Percentiles rank a stretch among this genome's conserved stretches.
phyloP scores from a whole-genome alignment of 768 basidiomycete genomes.

The Termitomyces sp. region DNA sequence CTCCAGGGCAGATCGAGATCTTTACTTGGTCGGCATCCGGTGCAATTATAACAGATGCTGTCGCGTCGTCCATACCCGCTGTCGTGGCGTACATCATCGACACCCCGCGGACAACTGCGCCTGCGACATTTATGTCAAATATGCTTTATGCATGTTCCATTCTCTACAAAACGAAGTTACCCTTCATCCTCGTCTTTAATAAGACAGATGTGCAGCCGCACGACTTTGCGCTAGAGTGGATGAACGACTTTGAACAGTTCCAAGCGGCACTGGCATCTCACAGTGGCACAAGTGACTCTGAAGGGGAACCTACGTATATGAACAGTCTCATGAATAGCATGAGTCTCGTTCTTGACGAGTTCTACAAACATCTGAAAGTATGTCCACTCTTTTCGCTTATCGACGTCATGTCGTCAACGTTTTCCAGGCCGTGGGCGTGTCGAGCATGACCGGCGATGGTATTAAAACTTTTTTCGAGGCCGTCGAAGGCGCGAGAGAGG shows the following conservation, averaged over 20 bases:
- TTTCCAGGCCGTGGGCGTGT: slow-evolving; percentile 87
- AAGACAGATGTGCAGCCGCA: slow-evolving; percentile 94
- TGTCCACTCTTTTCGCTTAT: slow-evolving; percentile 19
- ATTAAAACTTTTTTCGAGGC: slow-evolving; percentile 90
- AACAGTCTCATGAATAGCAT: slow-evolving; percentile 98
- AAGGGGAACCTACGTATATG: slow-evolving; percentile 97
- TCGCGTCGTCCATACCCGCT: slow-evolving; percentile 90
- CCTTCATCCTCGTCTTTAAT: slow-evolving; percentile 98
- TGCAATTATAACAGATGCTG: slow-evolving; percentile 95
- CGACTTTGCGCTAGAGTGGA: slow-evolving; percentile 94
- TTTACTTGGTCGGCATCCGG: slow-evolving; percentile 99
- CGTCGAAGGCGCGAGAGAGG: slow-evolving; percentile 81
- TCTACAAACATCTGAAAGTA: slow-evolving; percentile 94
- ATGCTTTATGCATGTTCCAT: slow-evolving; percentile 99
- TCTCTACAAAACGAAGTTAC: slow-evolving; percentile 95
- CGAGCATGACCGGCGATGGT: slow-evolving; percentile 93
- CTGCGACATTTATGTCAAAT: slow-evolving; percentile 99
- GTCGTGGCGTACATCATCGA: slow-evolving; percentile 98
- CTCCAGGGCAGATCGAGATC: slow-evolving; percentile 99
- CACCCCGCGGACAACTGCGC: slow-evolving; percentile 90
- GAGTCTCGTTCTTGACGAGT: slow-evolving; percentile 97
- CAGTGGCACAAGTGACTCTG: slow-evolving; percentile 62
- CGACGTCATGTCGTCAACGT: background rate
- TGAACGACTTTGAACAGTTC: slow-evolving; percentile 96
- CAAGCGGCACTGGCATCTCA: slow-evolving; percentile 82